A percentile compares a stretch with the other conserved stretches of the same genome.
phyloP scores from a whole-genome alignment of 257 asterid genomes.

The Solanum rostratum region DNA sequence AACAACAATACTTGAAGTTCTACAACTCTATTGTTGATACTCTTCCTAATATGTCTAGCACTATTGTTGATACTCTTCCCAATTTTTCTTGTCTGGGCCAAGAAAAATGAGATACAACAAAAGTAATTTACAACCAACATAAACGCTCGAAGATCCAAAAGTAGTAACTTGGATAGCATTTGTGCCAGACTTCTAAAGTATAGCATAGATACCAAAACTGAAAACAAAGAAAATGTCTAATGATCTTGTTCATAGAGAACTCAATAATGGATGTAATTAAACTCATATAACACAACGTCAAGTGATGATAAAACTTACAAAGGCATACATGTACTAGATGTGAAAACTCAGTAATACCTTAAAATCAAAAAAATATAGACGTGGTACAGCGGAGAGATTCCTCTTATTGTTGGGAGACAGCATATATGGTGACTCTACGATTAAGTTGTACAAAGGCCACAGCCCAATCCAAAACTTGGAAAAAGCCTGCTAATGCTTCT shows the following conservation, averaged over 20 bases:
- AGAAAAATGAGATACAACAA: not conserved
- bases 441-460: not conserved
- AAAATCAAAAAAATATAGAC: not conserved
- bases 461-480: slow-evolving; percentile 6
- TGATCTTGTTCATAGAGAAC: not conserved
- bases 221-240: not conserved
- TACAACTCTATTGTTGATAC: not conserved
- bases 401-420: slow-evolving; percentile 3
- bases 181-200: not conserved
- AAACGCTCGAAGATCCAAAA: not conserved
- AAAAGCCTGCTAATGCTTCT: slow-evolving; percentile 6
- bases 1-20: not conserved
- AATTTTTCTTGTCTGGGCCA: not conserved
- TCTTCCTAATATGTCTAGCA: too few relatives aligned
- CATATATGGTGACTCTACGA: slow-evolving; percentile 1
- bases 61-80: not conserved
- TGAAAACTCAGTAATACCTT: not conserved
- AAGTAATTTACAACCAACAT: not conserved
- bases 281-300: not conserved
- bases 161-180: not conserved
- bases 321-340: not conserved
- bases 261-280: not conserved
- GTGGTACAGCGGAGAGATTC: slow-evolving; percentile 3
- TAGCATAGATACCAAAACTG: not conserved
- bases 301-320: not conserved